Conservation (phyloP, 1,284 basidiomycete genomes). For the Marasmius fiardii region DNA sequence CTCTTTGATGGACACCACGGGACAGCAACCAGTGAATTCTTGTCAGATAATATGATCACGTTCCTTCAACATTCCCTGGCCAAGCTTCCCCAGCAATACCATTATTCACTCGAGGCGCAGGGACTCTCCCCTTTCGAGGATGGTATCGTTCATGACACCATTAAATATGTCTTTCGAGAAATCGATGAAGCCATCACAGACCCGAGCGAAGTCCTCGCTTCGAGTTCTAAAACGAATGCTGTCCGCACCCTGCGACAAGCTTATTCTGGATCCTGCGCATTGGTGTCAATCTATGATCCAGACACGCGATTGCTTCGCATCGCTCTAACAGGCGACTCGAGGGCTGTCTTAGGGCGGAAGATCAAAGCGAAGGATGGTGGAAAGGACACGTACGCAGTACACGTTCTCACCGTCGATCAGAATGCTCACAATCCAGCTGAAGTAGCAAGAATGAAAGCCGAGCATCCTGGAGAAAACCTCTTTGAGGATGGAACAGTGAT, state of each 20-base stretch:
- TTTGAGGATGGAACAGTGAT: slow-evolving; percentile 19
- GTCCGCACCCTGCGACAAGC: slow-evolving; percentile 11
- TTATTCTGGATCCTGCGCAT: slow-evolving; percentile 31
- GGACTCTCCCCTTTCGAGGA: not conserved
- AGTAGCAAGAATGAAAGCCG: slow-evolving; percentile 20
- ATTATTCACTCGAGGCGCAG: slow-evolving; percentile 2
- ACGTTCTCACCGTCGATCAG: slow-evolving; percentile 54
- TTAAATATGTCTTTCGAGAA: slow-evolving; percentile 13
- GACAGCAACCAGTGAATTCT: slow-evolving; percentile 7
- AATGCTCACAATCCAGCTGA: slow-evolving; percentile 33
- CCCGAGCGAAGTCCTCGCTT: slow-evolving; percentile 12
- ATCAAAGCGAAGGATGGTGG: slow-evolving; percentile 22
- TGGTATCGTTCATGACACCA: slow-evolving; percentile 7
- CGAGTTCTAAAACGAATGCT: slow-evolving; percentile 13
- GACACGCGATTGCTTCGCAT: slow-evolving; percentile 38
- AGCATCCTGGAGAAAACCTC: slow-evolving; percentile 21
- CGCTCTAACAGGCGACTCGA: slow-evolving; percentile 55
- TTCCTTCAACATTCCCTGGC: slow-evolving; percentile 10
- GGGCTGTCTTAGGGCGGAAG: slow-evolving; percentile 58
- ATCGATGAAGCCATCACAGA: slow-evolving; percentile 11
- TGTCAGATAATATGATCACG: slow-evolving; percentile 8
- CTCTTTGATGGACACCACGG: slow-evolving; percentile 16
- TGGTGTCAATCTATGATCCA: slow-evolving; percentile 45
- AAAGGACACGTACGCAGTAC: slow-evolving; percentile 40
- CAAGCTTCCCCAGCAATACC: slow-evolving; percentile 11